Conservation (phyloP, 441 rosid species). For the Erysimum cheiri region DNA sequence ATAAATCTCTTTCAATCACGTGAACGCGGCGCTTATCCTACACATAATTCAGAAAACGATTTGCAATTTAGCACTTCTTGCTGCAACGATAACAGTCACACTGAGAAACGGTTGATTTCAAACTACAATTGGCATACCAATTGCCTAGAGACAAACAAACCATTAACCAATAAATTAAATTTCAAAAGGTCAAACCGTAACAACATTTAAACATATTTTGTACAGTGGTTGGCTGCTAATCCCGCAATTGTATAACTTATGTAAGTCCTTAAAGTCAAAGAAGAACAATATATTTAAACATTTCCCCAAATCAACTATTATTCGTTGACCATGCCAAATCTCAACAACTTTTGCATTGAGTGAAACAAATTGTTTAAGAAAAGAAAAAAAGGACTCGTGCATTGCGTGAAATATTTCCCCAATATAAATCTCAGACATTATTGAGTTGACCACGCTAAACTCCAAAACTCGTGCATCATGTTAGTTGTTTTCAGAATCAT, state of each 20-base stretch:
- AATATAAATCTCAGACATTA: background rate
- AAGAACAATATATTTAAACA: background rate
- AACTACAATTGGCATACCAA: background rate
- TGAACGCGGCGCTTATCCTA: slow-evolving; percentile 82
- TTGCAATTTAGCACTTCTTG: background rate
- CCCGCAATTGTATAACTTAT: background rate
- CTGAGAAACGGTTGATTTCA: background rate
- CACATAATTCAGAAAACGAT: slow-evolving; percentile 26
- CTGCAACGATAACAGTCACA: background rate
- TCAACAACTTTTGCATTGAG: background rate
- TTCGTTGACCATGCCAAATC: slow-evolving; percentile 8
- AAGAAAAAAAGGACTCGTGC: background rate
- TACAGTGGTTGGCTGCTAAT: background rate
- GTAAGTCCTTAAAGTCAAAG: slow-evolving; percentile 7
- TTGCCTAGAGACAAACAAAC: background rate
- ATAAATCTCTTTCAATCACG: slow-evolving; percentile 82
- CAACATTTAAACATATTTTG: background rate
- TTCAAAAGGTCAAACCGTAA: background rate
- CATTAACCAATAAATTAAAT: background rate
- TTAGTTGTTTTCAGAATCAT: background rate
- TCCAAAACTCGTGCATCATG: background rate
- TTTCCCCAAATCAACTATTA: background rate
- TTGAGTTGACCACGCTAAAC: slow-evolving; percentile 8
- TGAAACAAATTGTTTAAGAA: background rate
- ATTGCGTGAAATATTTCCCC: background rate